Percentiles rank a stretch among this genome's conserved stretches.
Evolutionary conservation across 2,329 filamentous ascomycete genomes (phyloP).

Genomic region (Colletotrichum sp.): DNA sequence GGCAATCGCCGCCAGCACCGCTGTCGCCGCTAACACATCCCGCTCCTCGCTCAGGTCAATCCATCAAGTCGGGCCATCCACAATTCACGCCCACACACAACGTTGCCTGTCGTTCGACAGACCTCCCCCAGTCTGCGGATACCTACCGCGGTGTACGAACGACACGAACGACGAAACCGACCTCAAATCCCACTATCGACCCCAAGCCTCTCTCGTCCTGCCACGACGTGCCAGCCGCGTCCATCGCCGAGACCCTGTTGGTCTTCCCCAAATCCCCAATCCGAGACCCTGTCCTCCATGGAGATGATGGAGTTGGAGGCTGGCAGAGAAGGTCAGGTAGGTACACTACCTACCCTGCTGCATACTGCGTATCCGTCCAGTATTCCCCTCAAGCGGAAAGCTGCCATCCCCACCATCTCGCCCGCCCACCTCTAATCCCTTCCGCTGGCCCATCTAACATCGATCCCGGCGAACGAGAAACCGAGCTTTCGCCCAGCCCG

Average conservation of each 20-base stretch:
- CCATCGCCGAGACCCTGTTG: not conserved
- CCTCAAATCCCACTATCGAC: not conserved
- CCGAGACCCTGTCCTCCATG: not conserved
- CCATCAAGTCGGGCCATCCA: constrained; percentile 13
- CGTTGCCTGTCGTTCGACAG: not conserved
- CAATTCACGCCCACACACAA: not conserved
- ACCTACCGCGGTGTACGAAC: not conserved
- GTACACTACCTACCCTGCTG: not conserved
- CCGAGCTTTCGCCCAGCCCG: not conserved
- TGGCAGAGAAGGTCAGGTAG: not conserved
- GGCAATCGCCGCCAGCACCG: constrained; percentile 13
- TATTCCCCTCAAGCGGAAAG: constrained; percentile 8
- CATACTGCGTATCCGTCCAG: constrained; percentile 9
- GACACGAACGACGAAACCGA: not conserved
- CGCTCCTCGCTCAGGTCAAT: constrained; percentile 1
- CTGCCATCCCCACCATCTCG: not conserved
- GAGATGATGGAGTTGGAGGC: not conserved
- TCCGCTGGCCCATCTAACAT: not conserved
- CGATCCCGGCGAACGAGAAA: not conserved
- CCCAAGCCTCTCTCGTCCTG: not conserved
- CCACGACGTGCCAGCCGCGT: not conserved
- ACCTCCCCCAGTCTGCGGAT: not conserved
- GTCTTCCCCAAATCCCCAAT: not conserved
- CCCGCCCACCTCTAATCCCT: constrained; percentile 5
- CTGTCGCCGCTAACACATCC: constrained; percentile 10